Base-by-base conservation (phyloP, 441 rosid species). In the Eutrema salsugineum region DNA sequence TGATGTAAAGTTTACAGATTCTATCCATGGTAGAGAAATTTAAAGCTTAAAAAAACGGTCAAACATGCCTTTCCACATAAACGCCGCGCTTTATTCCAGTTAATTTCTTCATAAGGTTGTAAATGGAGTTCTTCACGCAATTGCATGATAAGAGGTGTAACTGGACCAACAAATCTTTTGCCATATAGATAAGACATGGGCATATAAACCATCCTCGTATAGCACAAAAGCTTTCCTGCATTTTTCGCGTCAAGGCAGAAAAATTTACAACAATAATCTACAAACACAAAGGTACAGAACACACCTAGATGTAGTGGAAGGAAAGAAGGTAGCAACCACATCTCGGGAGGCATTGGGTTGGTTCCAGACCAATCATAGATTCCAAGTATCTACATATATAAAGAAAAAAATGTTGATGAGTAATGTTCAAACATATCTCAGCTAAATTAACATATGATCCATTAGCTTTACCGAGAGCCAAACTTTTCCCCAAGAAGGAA, bases 311-410 rank as follows among this genome's bases (percentile, higher is more conserved):
- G 89, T 19, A 90, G 28, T 11, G 90, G 91, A 53, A 73, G 68
- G 38, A 72, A 72, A 3, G 80, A 72, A 22, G 96, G 93, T 5
- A 90, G 55, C 70, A 90, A 81, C 79, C 87, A 80, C 7, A 90
- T 60, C 76, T 90, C 96, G 0, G 96, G 96, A 58, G 93, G 93
- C 70, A 86, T 47, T 1, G 93, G 96, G 11, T 90, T 87, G 71
- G 85, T 80, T 30, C 93, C 96, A 47, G 82, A 76, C 96, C 96
- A 90, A 28, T 90, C 91, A 70, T 83, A 90, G 47, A 86, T 35
- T 77, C 93, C 96, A 4, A 88, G 83, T 14, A 86, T 83, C 95
- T 87, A 53, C 47, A 73, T 77, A 46, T 17, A 19, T 39, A 20
- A 8, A 30, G 14, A 24, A 28, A 9, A 1, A 8, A 7, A 19